A percentile compares a stretch with the other conserved stretches of the same genome.
phyloP scores from a whole-genome alignment of 2,329 filamentous ascomycete genomes.

The Hymenoscyphus fructigenus region DNA sequence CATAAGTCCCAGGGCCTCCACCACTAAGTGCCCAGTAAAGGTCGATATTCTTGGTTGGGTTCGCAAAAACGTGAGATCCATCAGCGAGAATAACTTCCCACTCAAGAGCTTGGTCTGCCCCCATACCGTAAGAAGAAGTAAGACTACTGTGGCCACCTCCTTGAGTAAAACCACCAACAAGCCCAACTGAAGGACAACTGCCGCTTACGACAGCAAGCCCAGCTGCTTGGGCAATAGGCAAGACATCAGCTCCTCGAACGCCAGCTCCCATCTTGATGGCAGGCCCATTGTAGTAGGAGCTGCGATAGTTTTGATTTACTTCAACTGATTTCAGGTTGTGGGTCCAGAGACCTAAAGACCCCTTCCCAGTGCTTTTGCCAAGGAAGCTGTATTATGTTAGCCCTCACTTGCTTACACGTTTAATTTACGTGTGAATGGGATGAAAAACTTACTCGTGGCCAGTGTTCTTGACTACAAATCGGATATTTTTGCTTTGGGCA shows the following conservation, averaged over 20 bases:
- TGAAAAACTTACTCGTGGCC: constrained; percentile 42
- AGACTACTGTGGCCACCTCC: neutral
- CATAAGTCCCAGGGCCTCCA: neutral
- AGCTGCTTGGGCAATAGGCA: neutral
- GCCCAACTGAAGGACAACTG: neutral
- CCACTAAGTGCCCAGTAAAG: constrained; percentile 7
- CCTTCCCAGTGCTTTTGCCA: constrained; percentile 46
- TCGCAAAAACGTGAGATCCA: neutral
- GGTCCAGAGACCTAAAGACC: constrained; percentile 47
- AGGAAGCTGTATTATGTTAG: constrained; percentile 32
- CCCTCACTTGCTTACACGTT: neutral
- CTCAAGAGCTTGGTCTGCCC: neutral
- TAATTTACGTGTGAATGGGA: constrained; percentile 32
- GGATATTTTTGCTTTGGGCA: constrained; percentile 34
- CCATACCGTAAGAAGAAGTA: neutral
- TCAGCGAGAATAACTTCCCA: neutral
- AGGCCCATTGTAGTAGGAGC: neutral
- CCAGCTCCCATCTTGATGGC: constrained; percentile 1
- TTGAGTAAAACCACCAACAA: neutral
- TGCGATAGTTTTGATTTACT: constrained; percentile 36
- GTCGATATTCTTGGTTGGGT: neutral
- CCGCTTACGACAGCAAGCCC: neutral
- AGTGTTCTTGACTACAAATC: constrained; percentile 42
- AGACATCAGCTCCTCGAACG: neutral
- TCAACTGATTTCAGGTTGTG: constrained; percentile 45